Evolutionary conservation across 208 protist genomes (phyloP), one percentile per base, ranked within the genome.

Genomic region (Naegleria fowleri): DNA sequence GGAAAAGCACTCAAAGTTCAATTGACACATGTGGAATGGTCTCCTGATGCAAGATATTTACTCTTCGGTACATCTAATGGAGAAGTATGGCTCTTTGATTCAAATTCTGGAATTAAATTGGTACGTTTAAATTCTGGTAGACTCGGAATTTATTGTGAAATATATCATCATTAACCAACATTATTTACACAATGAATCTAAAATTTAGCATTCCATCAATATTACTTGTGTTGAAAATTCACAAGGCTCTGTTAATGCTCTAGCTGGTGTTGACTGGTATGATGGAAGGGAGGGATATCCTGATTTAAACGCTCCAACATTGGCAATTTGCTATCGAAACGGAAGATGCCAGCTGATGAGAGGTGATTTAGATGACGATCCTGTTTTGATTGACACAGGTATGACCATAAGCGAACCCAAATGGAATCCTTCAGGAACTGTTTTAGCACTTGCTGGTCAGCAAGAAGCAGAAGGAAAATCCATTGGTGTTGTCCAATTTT

Each of bases 371-470:
- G 97, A 98, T 90, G 95, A 96, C 83, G 92, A 94, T 87, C 96
- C 97, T 16, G 95, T 95, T 92, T 76, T 98, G n/a, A 95, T 98
- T 75, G 97, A 98, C 90, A 95, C 94, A n/a, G 96, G 95, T 76
- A 95, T 97, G 55, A 93, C 93, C 13, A 94, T 96, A 29, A 91
- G 91, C 19, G 92, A 92, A 91, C 91, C 98, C 55, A 91, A 96
- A 86, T 99, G 98, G 98, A 98, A 99, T 93, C 94, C 96, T 38
- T 95, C 95, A 90, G 98, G 98, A 29, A 98, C 96, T 38, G 95
- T 97, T 13, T 92, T 99, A 51, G 98, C 97, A 0, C 93, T 98
- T 48, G 94, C 94, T 40, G 98, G 97, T 76, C 59, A 95, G 13
- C 92, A 92, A 19, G 91, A 93, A n/a, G 36, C 48, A 58, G 88